Evolutionary conservation across 805 yeast genomes (phyloP), one percentile per base, ranked within the genome.

Genomic region (Citeromyces matritensis): DNA sequence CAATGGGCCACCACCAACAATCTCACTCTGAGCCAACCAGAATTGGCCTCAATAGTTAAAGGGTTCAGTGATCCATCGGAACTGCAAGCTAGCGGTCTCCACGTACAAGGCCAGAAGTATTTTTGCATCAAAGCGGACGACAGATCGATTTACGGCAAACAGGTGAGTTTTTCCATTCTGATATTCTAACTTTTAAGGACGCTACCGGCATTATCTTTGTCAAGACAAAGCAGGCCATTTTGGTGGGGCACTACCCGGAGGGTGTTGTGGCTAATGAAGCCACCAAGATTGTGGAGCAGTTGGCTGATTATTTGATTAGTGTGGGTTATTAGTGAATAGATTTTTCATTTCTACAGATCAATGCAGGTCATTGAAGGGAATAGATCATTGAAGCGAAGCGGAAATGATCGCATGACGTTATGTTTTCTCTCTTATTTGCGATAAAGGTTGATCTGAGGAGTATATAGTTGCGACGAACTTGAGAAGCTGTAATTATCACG

Each of bases 261-360:
- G 86, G 86, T 34, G 79, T 82, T 30, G 88, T 77, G 54, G 83
- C 97, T 23, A 95, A 94, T 44, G 95, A 83, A 51, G 97, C 97
- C 33, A 81, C 96, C 37, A 73, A 79, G 47, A 81, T 86, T 40
- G 95, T 88, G 35, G 98, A 91, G 57, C 88, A 84, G 49, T 68
- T 91, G 62, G 97, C 94, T 30, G 97, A 91, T 53, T 86, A 91
- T 51, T 69, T 91, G 58, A 84, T 88, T 51, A 64, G 84, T 47
- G 88, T 80, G 33, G 81, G 84, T 36, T 86, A 82, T 57, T 88
- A 65, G 47, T 10, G 10, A 24, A n/a, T 7, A 27, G 28, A 26
- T 31, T 17, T 29, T 32, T 35, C 15, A 30, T 15, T 24, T 24
- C 30, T 30, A 12, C 10, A 3, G 12, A 25, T 32, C 23, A 32